A percentile compares a stretch with the other conserved stretches of the same genome.
Evolutionary conservation across 1,139 yeast genomes (phyloP).

Genomic region (Saccharomyces hybrid): DNA sequence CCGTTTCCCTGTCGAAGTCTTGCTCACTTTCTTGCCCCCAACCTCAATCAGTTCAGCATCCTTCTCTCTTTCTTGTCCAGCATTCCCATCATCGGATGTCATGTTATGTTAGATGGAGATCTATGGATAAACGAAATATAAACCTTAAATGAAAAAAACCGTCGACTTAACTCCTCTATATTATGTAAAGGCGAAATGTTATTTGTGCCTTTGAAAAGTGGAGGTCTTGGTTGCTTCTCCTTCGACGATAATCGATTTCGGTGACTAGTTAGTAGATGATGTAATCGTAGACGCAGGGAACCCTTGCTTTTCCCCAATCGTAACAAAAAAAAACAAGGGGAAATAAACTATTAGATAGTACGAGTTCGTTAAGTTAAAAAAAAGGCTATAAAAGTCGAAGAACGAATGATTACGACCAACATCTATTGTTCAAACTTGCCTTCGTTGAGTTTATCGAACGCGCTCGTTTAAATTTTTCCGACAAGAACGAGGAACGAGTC

Average conservation of each 20-base stretch:
- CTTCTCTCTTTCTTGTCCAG: conserved; percentile 15
- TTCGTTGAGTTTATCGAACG: neutral
- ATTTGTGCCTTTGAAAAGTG: neutral
- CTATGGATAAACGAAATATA: neutral
- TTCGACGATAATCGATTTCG: neutral
- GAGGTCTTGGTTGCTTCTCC: neutral
- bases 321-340: neutral
- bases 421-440: neutral
- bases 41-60: conserved; percentile 27
- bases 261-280: neutral
- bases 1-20: conserved; percentile 44
- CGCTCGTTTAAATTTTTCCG: neutral
- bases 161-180: neutral
- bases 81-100: conserved; percentile 6
- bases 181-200: neutral
- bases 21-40: conserved; percentile 34
- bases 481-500: neutral
- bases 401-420: neutral
- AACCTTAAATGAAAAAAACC: neutral
- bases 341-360: neutral
- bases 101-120: neutral
- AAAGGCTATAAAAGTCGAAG: neutral
- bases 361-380: conserved; percentile 1
- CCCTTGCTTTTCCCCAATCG: neutral
- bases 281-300: neutral